These are phyloP conservation scores for Syzygium oleosum DNA, from an alignment of 345 rosid species.

Conservation along the genomic window DNA sequence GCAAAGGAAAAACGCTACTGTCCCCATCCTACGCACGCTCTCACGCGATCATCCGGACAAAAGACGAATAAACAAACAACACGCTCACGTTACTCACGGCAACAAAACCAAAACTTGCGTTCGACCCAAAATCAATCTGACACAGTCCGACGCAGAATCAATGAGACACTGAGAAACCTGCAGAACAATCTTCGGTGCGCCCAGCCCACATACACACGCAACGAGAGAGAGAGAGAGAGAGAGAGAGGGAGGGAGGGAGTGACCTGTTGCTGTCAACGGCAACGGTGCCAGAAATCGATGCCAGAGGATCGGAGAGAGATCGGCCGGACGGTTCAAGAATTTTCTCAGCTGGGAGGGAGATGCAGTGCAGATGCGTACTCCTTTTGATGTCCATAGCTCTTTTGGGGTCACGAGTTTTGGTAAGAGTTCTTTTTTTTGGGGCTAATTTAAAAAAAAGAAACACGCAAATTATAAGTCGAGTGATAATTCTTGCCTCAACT, in stretches of 20 bases:
- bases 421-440: neutral
- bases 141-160: neutral
- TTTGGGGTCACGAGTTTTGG: neutral
- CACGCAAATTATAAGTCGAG: too few relatives aligned
- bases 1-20: neutral
- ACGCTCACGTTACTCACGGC: neutral
- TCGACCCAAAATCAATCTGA: neutral
- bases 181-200: neutral
- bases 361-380: neutral
- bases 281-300: neutral
- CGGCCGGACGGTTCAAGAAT: neutral
- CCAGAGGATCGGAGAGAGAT: neutral
- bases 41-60: neutral
- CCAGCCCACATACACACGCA: neutral
- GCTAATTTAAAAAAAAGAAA: too few relatives aligned
- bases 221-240: neutral
- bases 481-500: too few relatives aligned
- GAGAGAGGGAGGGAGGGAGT: neutral
- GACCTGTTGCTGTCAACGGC: neutral
- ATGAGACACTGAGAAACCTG: neutral
- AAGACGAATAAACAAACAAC: neutral
- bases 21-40: neutral
- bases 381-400: neutral
- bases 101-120: neutral
- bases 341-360: neutral